phyloP scores from a whole-genome alignment of 768 basidiomycete genomes.

The Tricholoma furcatifolium region DNA sequence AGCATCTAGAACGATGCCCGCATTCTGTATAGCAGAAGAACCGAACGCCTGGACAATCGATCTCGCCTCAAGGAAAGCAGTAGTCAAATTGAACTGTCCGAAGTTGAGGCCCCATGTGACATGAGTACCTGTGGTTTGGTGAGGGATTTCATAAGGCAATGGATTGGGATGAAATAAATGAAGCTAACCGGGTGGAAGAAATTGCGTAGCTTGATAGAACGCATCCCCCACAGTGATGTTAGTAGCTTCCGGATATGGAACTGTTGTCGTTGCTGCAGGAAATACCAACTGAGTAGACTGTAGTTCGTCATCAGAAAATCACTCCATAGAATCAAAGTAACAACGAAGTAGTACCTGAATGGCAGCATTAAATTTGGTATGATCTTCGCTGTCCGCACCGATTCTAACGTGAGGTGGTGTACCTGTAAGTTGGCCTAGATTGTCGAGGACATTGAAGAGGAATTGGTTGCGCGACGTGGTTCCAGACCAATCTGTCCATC shows the following conservation, averaged over 20 bases:
- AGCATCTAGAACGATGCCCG: constrained; percentile 50
- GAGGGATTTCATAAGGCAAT: neutral
- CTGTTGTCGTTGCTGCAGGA: constrained; percentile 43
- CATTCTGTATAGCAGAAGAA: constrained; percentile 33
- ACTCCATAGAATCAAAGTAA: neutral
- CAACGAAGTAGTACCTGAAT: constrained; percentile 37
- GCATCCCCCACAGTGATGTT: constrained; percentile 57
- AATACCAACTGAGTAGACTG: constrained; percentile 37
- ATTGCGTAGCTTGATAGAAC: constrained; percentile 41
- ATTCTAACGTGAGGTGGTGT: constrained; percentile 57
- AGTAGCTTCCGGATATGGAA: constrained; percentile 68
- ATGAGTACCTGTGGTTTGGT: constrained; percentile 43
- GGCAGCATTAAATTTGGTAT: constrained; percentile 50
- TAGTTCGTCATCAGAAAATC: neutral
- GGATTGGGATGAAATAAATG: neutral
- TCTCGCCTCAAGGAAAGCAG: constrained; percentile 45
- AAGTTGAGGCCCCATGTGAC: constrained; percentile 72
- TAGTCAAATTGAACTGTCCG: constrained; percentile 52
- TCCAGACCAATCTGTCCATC: constrained; percentile 70
- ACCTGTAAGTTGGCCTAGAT: constrained; percentile 52
- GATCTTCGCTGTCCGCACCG: constrained; percentile 57
- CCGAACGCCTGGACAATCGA: constrained; percentile 52
- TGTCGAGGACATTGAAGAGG: constrained; percentile 58
- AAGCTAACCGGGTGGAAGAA: constrained; percentile 17
- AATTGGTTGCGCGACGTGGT: constrained; percentile 51